These are phyloP conservation scores for Hypoxylon subgilvum DNA, from an alignment of 495 filamentous ascomycete genomes.

Conservation along the genomic window DNA sequence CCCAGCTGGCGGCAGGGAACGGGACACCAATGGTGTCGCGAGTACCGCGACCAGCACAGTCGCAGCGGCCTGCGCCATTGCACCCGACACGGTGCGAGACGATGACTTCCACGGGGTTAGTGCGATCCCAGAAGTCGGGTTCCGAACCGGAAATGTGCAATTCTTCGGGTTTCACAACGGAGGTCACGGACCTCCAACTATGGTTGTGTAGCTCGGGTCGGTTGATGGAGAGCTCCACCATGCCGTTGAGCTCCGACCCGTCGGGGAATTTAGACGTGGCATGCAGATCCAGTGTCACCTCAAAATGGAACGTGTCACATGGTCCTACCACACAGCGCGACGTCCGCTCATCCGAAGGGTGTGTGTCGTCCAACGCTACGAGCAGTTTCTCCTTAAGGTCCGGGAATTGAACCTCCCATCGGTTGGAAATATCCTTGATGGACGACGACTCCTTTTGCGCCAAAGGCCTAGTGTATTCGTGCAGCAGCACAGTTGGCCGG, in stretches of 20 bases:
- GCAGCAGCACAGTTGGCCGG: slow-evolving; percentile 45
- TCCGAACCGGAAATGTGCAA: slow-evolving; percentile 47
- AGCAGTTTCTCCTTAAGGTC: slow-evolving; percentile 51
- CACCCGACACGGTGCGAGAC: slow-evolving; percentile 50
- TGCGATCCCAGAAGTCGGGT: slow-evolving; percentile 43
- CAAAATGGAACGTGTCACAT: slow-evolving; percentile 62
- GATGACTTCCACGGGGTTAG: slow-evolving; percentile 40
- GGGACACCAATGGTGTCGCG: slow-evolving; percentile 49
- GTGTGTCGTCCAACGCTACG: slow-evolving; percentile 40
- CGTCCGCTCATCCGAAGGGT: slow-evolving; percentile 41
- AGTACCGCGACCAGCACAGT: slow-evolving; percentile 42
- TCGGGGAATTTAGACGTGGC: slow-evolving; percentile 52
- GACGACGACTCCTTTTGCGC: slow-evolving; percentile 51
- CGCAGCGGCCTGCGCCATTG: slow-evolving; percentile 41
- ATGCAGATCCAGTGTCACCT: slow-evolving; percentile 54
- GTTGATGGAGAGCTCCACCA: slow-evolving; percentile 56
- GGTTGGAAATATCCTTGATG: slow-evolving; percentile 46
- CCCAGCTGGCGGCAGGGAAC: slow-evolving; percentile 59
- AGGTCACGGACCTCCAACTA: slow-evolving; percentile 57
- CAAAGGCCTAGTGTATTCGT: slow-evolving; percentile 55
- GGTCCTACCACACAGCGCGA: slow-evolving; percentile 42
- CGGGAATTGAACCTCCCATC: slow-evolving; percentile 52
- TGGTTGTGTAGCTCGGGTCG: slow-evolving; percentile 49
- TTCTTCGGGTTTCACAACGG: slow-evolving; percentile 55
- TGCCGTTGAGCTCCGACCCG: slow-evolving; percentile 55